A percentile compares a stretch with the other conserved stretches of the same genome.
Evolutionary conservation across 306 rosid genomes (phyloP).

Genomic region (Prunus mongolica): DNA sequence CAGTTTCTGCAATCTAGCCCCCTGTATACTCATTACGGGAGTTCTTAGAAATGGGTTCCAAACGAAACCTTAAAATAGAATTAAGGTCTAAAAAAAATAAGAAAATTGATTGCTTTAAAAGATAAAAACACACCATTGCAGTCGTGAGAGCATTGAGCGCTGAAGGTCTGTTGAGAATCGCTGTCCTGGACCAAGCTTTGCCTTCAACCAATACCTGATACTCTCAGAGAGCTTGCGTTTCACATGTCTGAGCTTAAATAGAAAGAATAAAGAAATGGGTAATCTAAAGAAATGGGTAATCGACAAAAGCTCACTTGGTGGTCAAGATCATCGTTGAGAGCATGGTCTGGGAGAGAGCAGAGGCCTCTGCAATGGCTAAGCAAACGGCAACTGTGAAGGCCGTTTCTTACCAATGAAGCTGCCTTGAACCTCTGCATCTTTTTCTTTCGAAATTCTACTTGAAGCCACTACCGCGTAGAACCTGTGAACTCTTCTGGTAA

Average conservation of each 20-base stretch:
- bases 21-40: slow-evolving; percentile 37
- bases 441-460: slow-evolving; percentile 1
- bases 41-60: background rate
- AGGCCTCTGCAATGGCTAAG: slow-evolving; percentile 25
- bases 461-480: background rate
- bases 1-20: slow-evolving; percentile 48
- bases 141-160: slow-evolving; percentile 52
- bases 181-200: slow-evolving; percentile 53
- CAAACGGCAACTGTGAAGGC: slow-evolving; percentile 17
- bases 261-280: slow-evolving; percentile 1
- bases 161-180: slow-evolving; percentile 59
- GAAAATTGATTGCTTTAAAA: background rate
- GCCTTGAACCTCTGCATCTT: slow-evolving; percentile 32
- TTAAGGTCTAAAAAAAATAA: background rate
- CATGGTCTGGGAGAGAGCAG: slow-evolving; percentile 30
- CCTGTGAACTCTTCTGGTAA: no score
- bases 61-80: background rate
- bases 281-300: background rate
- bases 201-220: slow-evolving; percentile 50
- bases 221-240: background rate
- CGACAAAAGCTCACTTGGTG: slow-evolving; percentile 28
- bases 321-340: slow-evolving; percentile 26
- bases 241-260: background rate
- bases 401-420: slow-evolving; percentile 24
- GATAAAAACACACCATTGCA: slow-evolving; percentile 31